Conservation (phyloP, 148 eudicot genomes). For the Persicaria tinctoria region DNA sequence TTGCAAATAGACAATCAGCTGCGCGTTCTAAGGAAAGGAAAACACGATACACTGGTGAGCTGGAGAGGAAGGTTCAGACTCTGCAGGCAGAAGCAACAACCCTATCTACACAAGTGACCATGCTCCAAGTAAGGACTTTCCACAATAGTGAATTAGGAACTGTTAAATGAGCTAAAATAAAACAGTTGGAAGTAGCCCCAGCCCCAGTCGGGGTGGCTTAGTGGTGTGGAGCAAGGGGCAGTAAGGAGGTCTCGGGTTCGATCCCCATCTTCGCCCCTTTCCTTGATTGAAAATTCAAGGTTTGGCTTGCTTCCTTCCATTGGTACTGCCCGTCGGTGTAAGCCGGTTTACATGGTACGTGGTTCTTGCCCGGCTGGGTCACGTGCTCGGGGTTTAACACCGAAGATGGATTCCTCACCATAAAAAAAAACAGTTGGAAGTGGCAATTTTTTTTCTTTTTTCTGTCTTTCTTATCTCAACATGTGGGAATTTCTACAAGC, state of each 20-base stretch:
- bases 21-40: conserved; percentile 96
- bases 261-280: too few relatives aligned
- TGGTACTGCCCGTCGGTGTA: too few relatives aligned
- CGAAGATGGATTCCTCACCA: too few relatives aligned
- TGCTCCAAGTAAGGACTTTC: conserved; percentile 23
- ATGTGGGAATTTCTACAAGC: background rate
- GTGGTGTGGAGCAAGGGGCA: too few relatives aligned
- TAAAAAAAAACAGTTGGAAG: background rate
- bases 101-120: conserved; percentile 83
- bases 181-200: background rate
- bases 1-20: conserved; percentile 90
- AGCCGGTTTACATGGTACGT: too few relatives aligned
- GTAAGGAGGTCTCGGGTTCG: too few relatives aligned
- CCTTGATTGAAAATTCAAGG: too few relatives aligned
- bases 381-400: too few relatives aligned
- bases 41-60: conserved; percentile 66
- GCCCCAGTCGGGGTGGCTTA: too few relatives aligned
- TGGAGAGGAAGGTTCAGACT: conserved; percentile 94
- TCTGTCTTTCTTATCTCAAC: background rate
- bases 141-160: background rate
- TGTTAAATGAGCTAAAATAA: background rate
- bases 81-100: conserved; percentile 91
- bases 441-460: background rate
- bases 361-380: too few relatives aligned
- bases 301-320: too few relatives aligned